Conservation (phyloP, 495 filamentous ascomycete species). For the Oleoguttula mirabilis region DNA sequence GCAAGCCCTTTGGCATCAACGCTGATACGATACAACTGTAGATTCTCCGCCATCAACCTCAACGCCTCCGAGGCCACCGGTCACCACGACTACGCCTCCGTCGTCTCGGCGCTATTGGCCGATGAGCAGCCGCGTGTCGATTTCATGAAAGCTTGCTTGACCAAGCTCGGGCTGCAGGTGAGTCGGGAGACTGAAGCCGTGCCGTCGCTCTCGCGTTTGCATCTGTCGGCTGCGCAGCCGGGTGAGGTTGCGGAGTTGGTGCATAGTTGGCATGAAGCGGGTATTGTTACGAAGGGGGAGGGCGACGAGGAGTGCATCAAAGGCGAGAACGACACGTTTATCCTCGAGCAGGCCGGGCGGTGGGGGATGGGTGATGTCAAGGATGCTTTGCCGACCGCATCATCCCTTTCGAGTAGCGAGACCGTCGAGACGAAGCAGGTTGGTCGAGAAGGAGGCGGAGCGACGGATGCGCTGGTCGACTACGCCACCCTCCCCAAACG, state of each 20-base stretch:
- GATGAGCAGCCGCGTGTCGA: constrained; percentile 58
- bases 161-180: constrained; percentile 71
- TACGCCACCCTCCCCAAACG: constrained; percentile 64
- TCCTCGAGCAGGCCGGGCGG: constrained; percentile 49
- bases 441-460: too few relatives aligned
- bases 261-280: constrained; percentile 51
- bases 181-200: constrained; percentile 54
- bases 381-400: constrained; percentile 32
- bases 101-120: constrained; percentile 51
- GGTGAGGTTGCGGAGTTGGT: constrained; percentile 55
- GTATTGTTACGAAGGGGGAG: constrained; percentile 40
- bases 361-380: constrained; percentile 51
- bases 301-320: constrained; percentile 55
- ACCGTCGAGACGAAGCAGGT: too few relatives aligned
- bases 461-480: constrained; percentile 52
- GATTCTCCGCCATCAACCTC: constrained; percentile 75
- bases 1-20: constrained; percentile 5
- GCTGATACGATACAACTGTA: constrained; percentile 27
- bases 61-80: constrained; percentile 40
- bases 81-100: constrained; percentile 40
- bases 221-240: constrained; percentile 62
- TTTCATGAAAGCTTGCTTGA: constrained; percentile 72
- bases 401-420: background rate
- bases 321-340: constrained; percentile 77
- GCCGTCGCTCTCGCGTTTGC: constrained; percentile 73